phyloP scores from a whole-genome alignment of 2,329 filamentous ascomycete genomes.

The Hymenoscyphus occultus region DNA sequence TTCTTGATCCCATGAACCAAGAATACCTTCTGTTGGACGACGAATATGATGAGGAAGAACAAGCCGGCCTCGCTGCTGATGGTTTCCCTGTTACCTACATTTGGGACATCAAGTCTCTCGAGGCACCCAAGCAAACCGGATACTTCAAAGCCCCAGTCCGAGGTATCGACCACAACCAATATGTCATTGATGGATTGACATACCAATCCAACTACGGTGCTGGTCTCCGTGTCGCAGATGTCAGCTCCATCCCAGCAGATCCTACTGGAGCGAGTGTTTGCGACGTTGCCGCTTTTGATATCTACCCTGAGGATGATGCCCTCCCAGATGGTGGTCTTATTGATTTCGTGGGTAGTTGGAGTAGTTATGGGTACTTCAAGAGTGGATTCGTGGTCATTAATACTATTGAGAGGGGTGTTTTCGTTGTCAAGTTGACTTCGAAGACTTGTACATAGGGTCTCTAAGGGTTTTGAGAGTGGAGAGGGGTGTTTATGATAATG shows the following conservation, averaged over 20 bases:
- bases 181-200: conserved; percentile 40
- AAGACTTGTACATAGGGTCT: background rate
- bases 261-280: conserved; percentile 39
- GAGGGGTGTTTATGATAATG: too few relatives aligned
- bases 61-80: conserved; percentile 41
- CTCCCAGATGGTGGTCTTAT: conserved; percentile 34
- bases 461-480: too few relatives aligned
- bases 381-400: conserved; percentile 37
- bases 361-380: conserved; percentile 40
- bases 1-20: conserved; percentile 14
- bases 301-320: conserved; percentile 29
- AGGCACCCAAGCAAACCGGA: conserved; percentile 42
- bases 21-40: conserved; percentile 21
- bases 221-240: conserved; percentile 40
- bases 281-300: conserved; percentile 39
- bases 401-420: conserved; percentile 42
- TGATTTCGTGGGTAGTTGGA: conserved; percentile 44
- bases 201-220: conserved; percentile 51
- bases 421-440: conserved; percentile 20
- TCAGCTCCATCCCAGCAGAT: conserved; percentile 40
- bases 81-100: conserved; percentile 50
- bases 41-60: conserved; percentile 43
- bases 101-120: conserved; percentile 44
- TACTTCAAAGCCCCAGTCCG: conserved; percentile 40
- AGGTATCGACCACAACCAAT: conserved; percentile 47